Conservation (phyloP, 176 grass and related monocot species). For the Zizania latifolia region DNA sequence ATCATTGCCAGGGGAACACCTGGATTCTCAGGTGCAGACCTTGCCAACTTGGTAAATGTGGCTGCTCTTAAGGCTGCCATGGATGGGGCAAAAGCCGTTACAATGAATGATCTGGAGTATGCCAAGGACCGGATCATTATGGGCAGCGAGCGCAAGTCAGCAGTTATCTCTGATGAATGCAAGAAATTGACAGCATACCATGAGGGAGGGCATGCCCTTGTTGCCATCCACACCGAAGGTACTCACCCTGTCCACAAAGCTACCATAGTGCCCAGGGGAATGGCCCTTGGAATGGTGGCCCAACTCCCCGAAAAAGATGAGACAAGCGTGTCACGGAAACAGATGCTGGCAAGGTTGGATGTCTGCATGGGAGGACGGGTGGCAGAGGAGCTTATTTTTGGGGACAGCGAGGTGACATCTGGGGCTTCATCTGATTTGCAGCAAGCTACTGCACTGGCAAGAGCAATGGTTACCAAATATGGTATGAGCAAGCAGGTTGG, state of each 20-base stretch:
- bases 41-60: slow-evolving; percentile 92
- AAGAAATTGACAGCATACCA: slow-evolving; percentile 85
- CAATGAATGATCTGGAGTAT: slow-evolving; percentile 79
- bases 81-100: slow-evolving; percentile 87
- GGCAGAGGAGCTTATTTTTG: slow-evolving; percentile 96
- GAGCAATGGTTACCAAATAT: slow-evolving; percentile 87
- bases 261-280: slow-evolving; percentile 87
- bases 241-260: slow-evolving; percentile 87
- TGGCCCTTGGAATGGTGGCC: slow-evolving; percentile 80
- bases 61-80: slow-evolving; percentile 92
- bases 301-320: slow-evolving; percentile 95
- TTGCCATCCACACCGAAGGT: slow-evolving; percentile 84
- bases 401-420: slow-evolving; percentile 85
- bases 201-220: slow-evolving; percentile 94
- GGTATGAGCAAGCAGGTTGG: slow-evolving; percentile 94
- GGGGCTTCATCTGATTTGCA: slow-evolving; percentile 83
- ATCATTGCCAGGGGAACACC: slow-evolving; percentile 93
- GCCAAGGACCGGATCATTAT: slow-evolving; percentile 95
- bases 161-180: slow-evolving; percentile 76
- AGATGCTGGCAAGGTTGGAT: slow-evolving; percentile 83
- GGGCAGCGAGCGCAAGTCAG: slow-evolving; percentile 92
- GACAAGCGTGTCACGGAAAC: slow-evolving; percentile 83
- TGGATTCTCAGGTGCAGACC: slow-evolving; percentile 90
- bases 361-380: slow-evolving; percentile 90
- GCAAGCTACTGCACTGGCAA: slow-evolving; percentile 65